Evolutionary conservation across 257 asterid genomes (phyloP).

Genomic region (Gentiana macrophylla): DNA sequence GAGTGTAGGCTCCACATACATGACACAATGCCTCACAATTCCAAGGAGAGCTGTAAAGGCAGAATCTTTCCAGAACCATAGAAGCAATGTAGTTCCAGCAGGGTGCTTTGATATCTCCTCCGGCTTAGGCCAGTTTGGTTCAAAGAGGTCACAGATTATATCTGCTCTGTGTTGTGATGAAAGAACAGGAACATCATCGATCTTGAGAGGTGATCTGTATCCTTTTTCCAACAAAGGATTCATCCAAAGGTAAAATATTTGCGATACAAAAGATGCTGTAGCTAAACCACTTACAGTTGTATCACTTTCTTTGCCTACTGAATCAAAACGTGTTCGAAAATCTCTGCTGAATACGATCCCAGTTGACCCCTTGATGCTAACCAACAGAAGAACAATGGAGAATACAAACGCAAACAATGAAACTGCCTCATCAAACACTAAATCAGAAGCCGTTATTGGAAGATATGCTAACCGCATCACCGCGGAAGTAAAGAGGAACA

Average conservation of each 20-base stretch:
- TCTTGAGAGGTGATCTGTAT: slow-evolving; percentile 45
- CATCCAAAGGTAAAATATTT: slow-evolving; percentile 83
- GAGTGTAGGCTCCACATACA: slow-evolving; percentile 74
- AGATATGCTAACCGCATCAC: slow-evolving; percentile 30
- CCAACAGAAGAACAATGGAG: slow-evolving; percentile 32
- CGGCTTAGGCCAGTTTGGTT: slow-evolving; percentile 67
- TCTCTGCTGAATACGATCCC: slow-evolving; percentile 30
- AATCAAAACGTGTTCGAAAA: slow-evolving; percentile 21
- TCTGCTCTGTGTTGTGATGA: slow-evolving; percentile 77
- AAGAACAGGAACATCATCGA: slow-evolving; percentile 68
- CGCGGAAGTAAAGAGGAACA: slow-evolving; percentile 42
- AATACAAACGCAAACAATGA: slow-evolving; percentile 29
- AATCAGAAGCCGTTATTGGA: slow-evolving; percentile 23
- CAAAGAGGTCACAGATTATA: slow-evolving; percentile 44
- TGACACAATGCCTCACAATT: slow-evolving; percentile 48
- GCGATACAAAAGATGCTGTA: slow-evolving; percentile 63
- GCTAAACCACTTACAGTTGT: slow-evolving; percentile 46
- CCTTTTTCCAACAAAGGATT: slow-evolving; percentile 74
- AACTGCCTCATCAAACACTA: slow-evolving; percentile 50
- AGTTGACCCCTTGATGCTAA: slow-evolving; percentile 54
- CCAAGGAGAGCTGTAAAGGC: slow-evolving; percentile 65
- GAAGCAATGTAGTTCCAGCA: slow-evolving; percentile 44
- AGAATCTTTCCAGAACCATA: slow-evolving; percentile 73
- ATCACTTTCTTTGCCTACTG: slow-evolving; percentile 20
- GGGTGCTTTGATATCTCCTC: slow-evolving; percentile 73